These are phyloP conservation scores for Aphanoascus verrucosus DNA, from an alignment of 2,329 filamentous ascomycete genomes.

Conservation along the genomic window DNA sequence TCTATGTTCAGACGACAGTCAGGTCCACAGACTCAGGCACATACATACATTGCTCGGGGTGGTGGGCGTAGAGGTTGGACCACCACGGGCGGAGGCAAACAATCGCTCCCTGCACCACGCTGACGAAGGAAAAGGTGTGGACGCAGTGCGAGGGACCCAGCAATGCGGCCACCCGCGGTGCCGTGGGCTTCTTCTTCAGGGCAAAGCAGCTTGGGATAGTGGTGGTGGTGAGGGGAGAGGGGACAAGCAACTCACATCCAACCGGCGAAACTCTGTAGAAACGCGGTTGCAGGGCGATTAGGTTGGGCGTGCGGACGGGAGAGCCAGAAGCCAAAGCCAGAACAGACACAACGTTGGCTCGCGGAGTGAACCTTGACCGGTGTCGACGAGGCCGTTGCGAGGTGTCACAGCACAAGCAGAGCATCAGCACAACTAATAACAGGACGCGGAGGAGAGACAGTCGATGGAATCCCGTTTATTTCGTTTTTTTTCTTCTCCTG, in stretches of 20 bases:
- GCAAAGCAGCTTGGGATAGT: neutral
- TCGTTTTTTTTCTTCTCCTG: neutral
- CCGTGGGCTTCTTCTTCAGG: neutral
- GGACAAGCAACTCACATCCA: neutral
- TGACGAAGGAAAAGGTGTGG: neutral
- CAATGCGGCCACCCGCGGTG: neutral
- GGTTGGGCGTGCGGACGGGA: neutral
- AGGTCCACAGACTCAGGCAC: neutral
- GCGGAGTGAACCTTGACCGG: neutral
- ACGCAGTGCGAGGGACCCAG: neutral
- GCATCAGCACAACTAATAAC: neutral
- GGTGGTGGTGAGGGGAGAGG: neutral
- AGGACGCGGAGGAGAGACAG: neutral
- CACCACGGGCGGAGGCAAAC: neutral
- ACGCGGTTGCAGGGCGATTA: neutral
- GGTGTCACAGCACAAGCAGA: too few relatives aligned
- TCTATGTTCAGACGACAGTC: neutral
- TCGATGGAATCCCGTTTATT: neutral
- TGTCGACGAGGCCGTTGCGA: neutral
- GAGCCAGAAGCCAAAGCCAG: too few relatives aligned
- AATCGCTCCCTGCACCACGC: neutral
- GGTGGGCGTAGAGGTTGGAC: neutral
- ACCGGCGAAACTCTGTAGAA: neutral
- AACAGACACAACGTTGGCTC: neutral
- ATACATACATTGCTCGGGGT: neutral